Base-by-base conservation (phyloP, 371 early-diverging fungal genomes). In the Mucor circinelloides region DNA sequence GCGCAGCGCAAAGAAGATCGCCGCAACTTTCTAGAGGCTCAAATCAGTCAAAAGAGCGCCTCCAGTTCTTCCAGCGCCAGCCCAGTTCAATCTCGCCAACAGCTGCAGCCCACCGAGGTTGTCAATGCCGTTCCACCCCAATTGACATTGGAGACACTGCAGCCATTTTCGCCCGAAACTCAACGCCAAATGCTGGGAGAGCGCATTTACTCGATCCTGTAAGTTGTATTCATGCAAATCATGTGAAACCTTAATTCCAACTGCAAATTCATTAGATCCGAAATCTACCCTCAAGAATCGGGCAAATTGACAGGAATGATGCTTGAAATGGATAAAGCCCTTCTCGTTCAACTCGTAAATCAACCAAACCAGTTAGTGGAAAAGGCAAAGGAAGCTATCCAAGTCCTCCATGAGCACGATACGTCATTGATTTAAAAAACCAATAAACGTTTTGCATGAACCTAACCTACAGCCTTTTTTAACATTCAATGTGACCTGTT, bases 291-390 rank as follows among this genome's bases (percentile, higher is more conserved):
- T 59, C 82, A 85, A 50, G 76, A 84, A 42, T 95, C 97, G 64
- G 95, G 95, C 66, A 97, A 99, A 89, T 92, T 99, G 68, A 99
- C 99, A 9, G 98, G 98, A 56, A 97, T 97, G 97, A 82, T 99
- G 56, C 81, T 99, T 58, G 99, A 99, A 84, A 95, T 97, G 96
- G 96, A 96, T 71, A 93, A 93, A 76, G 79, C 88, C 60, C 95
- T 95, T 77, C 80, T 98, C 50, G 76, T 98, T 50, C 87, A 91
- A 73, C 75, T 99, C 61, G 73, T 98, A 56, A 96, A 95, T 79
- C 80, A 87, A 72, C 82, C 82, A 59, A 87, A 82, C 28, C 87
- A 89, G 28, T 82, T 93, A 71, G 76, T 84, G 57, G 77, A 71
- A 66, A 75, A 79, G 38, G 71, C 72, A 42, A 58, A 61, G 30